Percentiles rank a stretch among this genome's conserved stretches.
phyloP scores from a whole-genome alignment of 1,139 yeast genomes.

The Geotrichum bryndzae region DNA sequence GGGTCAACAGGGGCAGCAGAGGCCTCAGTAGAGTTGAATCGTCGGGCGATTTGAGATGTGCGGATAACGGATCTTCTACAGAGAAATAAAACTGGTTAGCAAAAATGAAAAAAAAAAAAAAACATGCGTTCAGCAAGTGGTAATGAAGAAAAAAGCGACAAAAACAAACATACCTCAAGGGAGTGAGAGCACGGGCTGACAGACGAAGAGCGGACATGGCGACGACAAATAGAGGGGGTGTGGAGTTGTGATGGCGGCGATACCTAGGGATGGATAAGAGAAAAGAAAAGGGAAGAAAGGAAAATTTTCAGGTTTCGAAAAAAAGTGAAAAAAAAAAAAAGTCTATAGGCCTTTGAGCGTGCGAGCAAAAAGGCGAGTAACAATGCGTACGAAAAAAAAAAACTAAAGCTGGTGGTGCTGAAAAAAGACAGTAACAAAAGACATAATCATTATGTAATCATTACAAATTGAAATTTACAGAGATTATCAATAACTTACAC shows the following conservation, averaged over 20 bases:
- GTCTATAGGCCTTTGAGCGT: background rate
- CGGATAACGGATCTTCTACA: constrained; percentile 13
- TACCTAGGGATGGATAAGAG: background rate
- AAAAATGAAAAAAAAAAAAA: background rate
- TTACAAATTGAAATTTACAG: too few relatives aligned
- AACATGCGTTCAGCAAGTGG: too few relatives aligned
- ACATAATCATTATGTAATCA: background rate
- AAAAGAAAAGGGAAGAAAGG: background rate
- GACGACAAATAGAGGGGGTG: constrained; percentile 1
- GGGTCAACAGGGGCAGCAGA: constrained; percentile 65
- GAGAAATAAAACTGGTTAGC: background rate
- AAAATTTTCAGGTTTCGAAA: constrained; percentile 3
- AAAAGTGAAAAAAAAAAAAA: background rate
- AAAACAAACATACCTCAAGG: constrained; percentile 26
- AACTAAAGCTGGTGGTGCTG: constrained; percentile 4
- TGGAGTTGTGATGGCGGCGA: background rate
- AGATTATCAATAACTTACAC: too few relatives aligned
- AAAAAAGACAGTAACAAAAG: background rate
- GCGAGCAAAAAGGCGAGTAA: background rate
- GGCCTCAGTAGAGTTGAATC: constrained; percentile 48
- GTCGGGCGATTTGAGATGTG: constrained; percentile 10
- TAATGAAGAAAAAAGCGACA: background rate
- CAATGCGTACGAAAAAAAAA: too few relatives aligned
- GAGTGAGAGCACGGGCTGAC: constrained; percentile 32
- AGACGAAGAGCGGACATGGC: constrained; percentile 29